A percentile compares a stretch with the other conserved stretches of the same genome.
Conservation (phyloP, 768 basidiomycete species). For the Antrodiella citrinella region DNA sequence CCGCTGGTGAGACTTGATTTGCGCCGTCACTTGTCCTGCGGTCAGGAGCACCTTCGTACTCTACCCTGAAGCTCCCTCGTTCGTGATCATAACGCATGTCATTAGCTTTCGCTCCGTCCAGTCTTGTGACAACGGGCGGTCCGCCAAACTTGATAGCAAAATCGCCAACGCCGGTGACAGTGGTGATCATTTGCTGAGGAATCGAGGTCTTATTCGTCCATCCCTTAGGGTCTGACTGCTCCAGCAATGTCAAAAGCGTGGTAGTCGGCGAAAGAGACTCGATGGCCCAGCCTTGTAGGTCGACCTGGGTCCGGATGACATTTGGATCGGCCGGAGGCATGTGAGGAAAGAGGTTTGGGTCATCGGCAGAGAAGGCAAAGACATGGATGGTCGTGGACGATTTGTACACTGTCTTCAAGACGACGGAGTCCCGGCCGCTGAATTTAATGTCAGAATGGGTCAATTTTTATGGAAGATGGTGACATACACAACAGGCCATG, state of each 20-base stretch:
- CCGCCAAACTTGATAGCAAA: slow-evolving; percentile 94
- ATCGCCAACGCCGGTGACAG: slow-evolving; percentile 87
- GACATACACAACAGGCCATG: slow-evolving; percentile 88
- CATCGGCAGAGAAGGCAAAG: slow-evolving; percentile 91
- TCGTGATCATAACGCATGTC: slow-evolving; percentile 85
- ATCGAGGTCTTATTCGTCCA: slow-evolving; percentile 95
- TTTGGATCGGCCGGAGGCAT: slow-evolving; percentile 61
- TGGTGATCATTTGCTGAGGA: slow-evolving; percentile 87
- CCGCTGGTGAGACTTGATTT: slow-evolving; percentile 17
- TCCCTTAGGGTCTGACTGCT: slow-evolving; percentile 95
- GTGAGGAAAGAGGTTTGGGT: slow-evolving; percentile 76
- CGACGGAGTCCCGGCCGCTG: slow-evolving; percentile 84
- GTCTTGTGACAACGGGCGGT: slow-evolving; percentile 82
- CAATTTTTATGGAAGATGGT: too few species aligned
- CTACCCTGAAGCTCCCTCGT: slow-evolving; percentile 67
- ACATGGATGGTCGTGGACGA: slow-evolving; percentile 92
- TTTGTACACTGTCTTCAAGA: slow-evolving; percentile 94
- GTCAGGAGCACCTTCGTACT: slow-evolving; percentile 65
- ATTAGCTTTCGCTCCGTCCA: slow-evolving; percentile 69
- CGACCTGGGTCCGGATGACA: slow-evolving; percentile 90
- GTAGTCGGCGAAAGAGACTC: slow-evolving; percentile 93
- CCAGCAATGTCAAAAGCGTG: slow-evolving; percentile 85
- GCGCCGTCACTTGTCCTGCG: slow-evolving; percentile 26
- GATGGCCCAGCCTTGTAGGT: slow-evolving; percentile 97
- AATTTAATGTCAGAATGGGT: slow-evolving; percentile 2